Evolutionary conservation across 176 grass and related monocot species (phyloP), one percentile per base, ranked within the genome.

Genomic region (Coix lacrymajobi): DNA sequence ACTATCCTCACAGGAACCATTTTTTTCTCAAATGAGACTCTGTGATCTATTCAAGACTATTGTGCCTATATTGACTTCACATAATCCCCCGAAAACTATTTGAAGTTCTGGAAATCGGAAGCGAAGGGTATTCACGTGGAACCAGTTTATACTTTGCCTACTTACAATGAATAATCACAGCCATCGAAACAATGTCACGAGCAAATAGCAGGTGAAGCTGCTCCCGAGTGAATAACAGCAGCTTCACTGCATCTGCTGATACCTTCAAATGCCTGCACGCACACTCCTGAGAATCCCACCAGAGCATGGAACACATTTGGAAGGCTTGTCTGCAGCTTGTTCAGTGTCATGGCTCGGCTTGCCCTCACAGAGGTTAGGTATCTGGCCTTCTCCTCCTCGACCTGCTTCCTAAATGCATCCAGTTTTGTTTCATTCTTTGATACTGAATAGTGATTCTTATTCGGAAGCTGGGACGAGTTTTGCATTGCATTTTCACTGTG

Each of bases 291-390:
- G 75, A 99, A 99, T 49, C 89, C 83, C 66, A 82, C 94, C 78
- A 99, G 87, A 80, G 89, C 83, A 76, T 99, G 91, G 79, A 99
- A 99, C 76, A 99, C 83, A 39, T 99, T 99, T 0, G 93, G 97
- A 25, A 99, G 94, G 86, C 97, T 87, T 5, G 71, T 96, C 62
- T 90, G 89, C 67, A 99, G 90, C 86, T 92, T 89, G 78, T 92
- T 96, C 79, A 94, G 73, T 1, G 91, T 94, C 89, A 94, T 94
- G 41, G 87, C 85, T 87, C 97, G 91, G 62, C 93, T 99, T 74
- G 62, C 88, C 54, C 71, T 84, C 41, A 96, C 66, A 3, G 93
- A 96, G 81, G 76, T 87, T 58, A 96, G 78, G 86, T 99, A 99
- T 84, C 85, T 94, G 15, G 81, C 69, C 64, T 87, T 96, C 79